Percentiles rank a stretch among this genome's conserved stretches.
Evolutionary conservation across 2,329 filamentous ascomycete genomes (phyloP).

Genomic region (Escovopsis weberi): DNA sequence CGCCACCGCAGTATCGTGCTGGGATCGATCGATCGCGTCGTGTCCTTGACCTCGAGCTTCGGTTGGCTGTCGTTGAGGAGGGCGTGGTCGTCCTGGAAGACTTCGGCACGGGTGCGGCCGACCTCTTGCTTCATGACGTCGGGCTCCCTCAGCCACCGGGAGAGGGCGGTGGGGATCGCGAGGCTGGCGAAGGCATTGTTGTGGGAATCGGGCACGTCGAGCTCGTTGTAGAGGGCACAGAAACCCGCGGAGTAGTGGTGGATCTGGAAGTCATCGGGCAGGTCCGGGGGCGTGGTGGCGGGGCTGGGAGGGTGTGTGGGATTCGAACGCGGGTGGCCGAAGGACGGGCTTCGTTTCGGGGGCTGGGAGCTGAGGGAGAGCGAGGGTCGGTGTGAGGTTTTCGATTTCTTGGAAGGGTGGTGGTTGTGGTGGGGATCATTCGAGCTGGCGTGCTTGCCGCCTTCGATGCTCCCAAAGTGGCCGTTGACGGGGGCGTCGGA

Average conservation of each 20-base stretch:
- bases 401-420: constrained; percentile 62
- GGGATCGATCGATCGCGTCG: constrained; percentile 18
- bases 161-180: constrained; percentile 57
- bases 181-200: constrained; percentile 71
- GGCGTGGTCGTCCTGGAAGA: constrained; percentile 42
- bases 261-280: constrained; percentile 45
- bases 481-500: constrained; percentile 53
- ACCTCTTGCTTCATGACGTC: constrained; percentile 53
- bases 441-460: constrained; percentile 30
- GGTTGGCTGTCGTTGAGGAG: constrained; percentile 28
- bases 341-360: constrained; percentile 48
- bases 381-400: constrained; percentile 66
- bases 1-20: constrained; percentile 49
- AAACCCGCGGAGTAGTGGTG: constrained; percentile 66
- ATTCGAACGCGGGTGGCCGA: constrained; percentile 47
- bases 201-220: constrained; percentile 41
- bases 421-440: constrained; percentile 26
- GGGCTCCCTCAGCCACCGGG: constrained; percentile 64
- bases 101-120: constrained; percentile 48
- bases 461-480: constrained; percentile 44
- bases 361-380: constrained; percentile 60
- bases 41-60: constrained; percentile 36
- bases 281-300: constrained; percentile 57
- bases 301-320: constrained; percentile 54
- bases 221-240: constrained; percentile 55